Evolutionary conservation across 2,329 filamentous ascomycete species (phyloP).

Genomic region (Geosmithia morbida): DNA sequence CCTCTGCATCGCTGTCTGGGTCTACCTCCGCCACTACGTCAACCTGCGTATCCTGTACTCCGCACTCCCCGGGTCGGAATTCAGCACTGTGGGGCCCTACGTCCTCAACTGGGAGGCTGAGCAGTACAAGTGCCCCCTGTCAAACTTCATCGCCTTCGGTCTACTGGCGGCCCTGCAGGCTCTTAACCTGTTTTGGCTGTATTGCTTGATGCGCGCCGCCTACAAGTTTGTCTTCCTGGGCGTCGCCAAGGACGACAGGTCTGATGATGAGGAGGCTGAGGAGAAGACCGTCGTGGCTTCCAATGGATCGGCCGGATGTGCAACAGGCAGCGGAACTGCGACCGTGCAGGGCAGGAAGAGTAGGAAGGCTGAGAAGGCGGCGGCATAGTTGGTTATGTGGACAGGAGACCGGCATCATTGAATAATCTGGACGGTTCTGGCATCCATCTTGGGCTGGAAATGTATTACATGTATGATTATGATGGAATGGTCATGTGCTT

Average conservation of each 20-base stretch:
- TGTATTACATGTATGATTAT: too few relatives aligned
- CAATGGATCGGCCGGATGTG: too few relatives aligned
- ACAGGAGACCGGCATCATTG: too few relatives aligned
- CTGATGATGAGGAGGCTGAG: conserved; percentile 52
- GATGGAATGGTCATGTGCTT: too few relatives aligned
- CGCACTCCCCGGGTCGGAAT: conserved; percentile 49
- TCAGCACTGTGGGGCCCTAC: conserved; percentile 59
- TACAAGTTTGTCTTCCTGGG: conserved; percentile 52
- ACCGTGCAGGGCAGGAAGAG: too few relatives aligned
- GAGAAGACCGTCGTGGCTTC: too few relatives aligned
- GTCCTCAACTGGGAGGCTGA: conserved; percentile 61
- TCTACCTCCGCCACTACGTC: conserved; percentile 78
- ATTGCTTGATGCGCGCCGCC: conserved; percentile 60
- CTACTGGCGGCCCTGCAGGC: conserved; percentile 56
- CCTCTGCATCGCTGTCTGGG: conserved; percentile 70
- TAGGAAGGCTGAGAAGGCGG: too few relatives aligned
- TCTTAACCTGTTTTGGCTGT: conserved; percentile 72
- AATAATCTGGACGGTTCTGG: too few relatives aligned
- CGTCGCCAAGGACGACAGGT: conserved; percentile 55
- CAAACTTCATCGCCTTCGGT: conserved; percentile 49
- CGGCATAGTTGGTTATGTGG: too few relatives aligned
- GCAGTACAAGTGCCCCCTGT: conserved; percentile 64
- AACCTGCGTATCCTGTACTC: conserved; percentile 67
- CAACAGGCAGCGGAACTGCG: too few relatives aligned
- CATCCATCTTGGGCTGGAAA: too few relatives aligned